phyloP scores from a whole-genome alignment of 2,329 filamentous ascomycete genomes.

The Fusarium marasasianum region DNA sequence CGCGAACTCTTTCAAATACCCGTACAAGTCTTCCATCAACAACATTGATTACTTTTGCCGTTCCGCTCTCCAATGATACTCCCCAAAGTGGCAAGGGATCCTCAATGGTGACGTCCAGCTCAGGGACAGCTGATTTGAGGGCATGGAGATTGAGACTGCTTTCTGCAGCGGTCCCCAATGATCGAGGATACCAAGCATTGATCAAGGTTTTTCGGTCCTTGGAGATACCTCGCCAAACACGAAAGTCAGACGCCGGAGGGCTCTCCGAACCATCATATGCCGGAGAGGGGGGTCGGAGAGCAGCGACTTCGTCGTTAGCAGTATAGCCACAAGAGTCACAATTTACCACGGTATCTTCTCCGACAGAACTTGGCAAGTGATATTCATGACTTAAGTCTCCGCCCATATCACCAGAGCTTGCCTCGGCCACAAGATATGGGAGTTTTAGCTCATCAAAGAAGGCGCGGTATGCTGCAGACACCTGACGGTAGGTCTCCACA shows the following conservation, averaged over 20 bases:
- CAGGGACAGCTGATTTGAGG: conserved; percentile 71
- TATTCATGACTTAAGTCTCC: conserved; percentile 95
- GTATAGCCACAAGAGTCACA: conserved; percentile 79
- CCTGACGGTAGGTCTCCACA: conserved; percentile 79
- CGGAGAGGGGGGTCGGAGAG: conserved; percentile 37
- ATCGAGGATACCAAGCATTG: conserved; percentile 71
- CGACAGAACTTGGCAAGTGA: conserved; percentile 80
- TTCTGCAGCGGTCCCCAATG: conserved; percentile 37
- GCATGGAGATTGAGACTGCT: conserved; percentile 62
- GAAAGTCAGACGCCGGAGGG: conserved; percentile 33
- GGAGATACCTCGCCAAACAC: conserved; percentile 71
- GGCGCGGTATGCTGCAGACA: conserved; percentile 76
- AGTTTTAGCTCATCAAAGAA: conserved; percentile 87
- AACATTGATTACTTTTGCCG: conserved; percentile 46
- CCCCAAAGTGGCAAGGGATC: conserved; percentile 65
- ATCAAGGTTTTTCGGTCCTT: conserved; percentile 74
- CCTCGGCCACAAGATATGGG: conserved; percentile 84
- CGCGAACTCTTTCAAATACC: conserved; percentile 37
- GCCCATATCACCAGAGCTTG: conserved; percentile 96
- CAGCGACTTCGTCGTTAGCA: conserved; percentile 88
- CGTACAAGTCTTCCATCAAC: conserved; percentile 46
- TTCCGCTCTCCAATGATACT: conserved; percentile 43
- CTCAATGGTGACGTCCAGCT: conserved; percentile 77
- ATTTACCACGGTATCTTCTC: conserved; percentile 85
- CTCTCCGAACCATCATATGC: neutral